Base-by-base conservation (phyloP, 495 filamentous ascomycete species). In the Daldinia bambusicola region DNA sequence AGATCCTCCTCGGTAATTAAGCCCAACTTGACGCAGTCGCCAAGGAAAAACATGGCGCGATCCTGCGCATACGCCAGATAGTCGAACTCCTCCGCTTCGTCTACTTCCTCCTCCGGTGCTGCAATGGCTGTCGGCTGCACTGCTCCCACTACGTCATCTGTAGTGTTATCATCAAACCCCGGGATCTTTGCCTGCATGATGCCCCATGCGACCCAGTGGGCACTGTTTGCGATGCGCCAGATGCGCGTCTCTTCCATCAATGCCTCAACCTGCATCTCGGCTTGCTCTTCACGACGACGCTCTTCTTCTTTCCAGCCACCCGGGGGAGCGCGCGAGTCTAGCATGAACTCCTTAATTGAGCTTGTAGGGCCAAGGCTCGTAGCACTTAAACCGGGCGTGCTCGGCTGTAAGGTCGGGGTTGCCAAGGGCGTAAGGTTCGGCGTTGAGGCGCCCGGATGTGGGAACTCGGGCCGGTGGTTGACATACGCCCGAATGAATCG, bases 191-290 rank as follows among this genome's bases (percentile, higher is more conserved):
- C 95, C 81, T 98, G 96, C 57, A 98, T 90, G 52, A 98, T 92
- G 31, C 95, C 95, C 95, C 96, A 99, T 1, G 92, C 92, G 30
- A 94, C 89, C 96, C 96, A 99, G 77, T 93, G 90, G 2, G 93
- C 94, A 18, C 90, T 91, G 77, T 93, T 93, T 3, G 93, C 92
- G 2, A 91, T 84, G 4, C 95, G 87, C 96, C 96, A 99, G 43
- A 95, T 82, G 26, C 88, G 82, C 8, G 92, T 88, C 80, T 98
- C 93, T 31, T 89, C 86, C 70, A 96, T 75, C 31, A 98, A 82
- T 59, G 84, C 85, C 34, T 88, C 80, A 7, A 96, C 83, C 66
- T 91, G 86, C 9, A 82, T 79, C 48, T 94, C 92, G 0, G 82
- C 74, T 6, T 81, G 82, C 50, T 87, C 83, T 55, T 94, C 91